Percentiles rank a stretch among this genome's conserved stretches.
Evolutionary conservation across 208 protist species (phyloP).

Genomic region (Trypanosoma mega): DNA sequence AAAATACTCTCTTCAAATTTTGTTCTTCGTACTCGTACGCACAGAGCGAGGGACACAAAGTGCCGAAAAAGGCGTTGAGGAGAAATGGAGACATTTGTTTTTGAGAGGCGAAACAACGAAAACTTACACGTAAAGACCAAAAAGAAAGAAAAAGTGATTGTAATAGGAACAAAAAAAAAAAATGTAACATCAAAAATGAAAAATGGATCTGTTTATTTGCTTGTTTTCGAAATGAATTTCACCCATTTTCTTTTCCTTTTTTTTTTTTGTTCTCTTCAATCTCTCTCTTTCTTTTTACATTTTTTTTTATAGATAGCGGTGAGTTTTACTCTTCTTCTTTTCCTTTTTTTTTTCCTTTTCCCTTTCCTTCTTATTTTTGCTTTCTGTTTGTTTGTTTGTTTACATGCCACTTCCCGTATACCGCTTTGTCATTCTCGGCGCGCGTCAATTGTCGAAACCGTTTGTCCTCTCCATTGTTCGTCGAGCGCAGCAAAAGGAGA

Average conservation of each 20-base stretch:
- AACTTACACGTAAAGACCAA: too few species aligned
- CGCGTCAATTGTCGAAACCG: slow-evolving; percentile 79
- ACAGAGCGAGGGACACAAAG: too few species aligned
- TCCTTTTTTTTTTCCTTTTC: slow-evolving; percentile 23
- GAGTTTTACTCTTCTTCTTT: slow-evolving; percentile 1
- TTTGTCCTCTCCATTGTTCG: slow-evolving; percentile 53
- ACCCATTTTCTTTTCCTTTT: neutral
- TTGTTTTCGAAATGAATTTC: neutral
- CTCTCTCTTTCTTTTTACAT: slow-evolving; percentile 20
- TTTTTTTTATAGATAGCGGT: slow-evolving; percentile 17
- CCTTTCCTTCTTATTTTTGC: slow-evolving; percentile 11
- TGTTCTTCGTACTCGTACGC: too few species aligned
- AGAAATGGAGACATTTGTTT: too few species aligned
- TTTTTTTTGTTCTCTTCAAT: slow-evolving; percentile 17
- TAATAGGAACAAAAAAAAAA: too few species aligned
- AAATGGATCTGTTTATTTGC: neutral
- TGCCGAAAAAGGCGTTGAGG: too few species aligned
- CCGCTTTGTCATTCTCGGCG: slow-evolving; percentile 73
- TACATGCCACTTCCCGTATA: slow-evolving; percentile 57
- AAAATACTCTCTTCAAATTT: too few species aligned
- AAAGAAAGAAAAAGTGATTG: too few species aligned
- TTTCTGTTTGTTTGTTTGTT: slow-evolving; percentile 1
- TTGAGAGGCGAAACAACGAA: too few species aligned
- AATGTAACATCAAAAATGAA: too few species aligned
- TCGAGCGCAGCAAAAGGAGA: slow-evolving; percentile 51